Evolutionary conservation across 257 asterid species (phyloP), one percentile per base, ranked within the genome.

Genomic region (Solanum chiquidenum): DNA sequence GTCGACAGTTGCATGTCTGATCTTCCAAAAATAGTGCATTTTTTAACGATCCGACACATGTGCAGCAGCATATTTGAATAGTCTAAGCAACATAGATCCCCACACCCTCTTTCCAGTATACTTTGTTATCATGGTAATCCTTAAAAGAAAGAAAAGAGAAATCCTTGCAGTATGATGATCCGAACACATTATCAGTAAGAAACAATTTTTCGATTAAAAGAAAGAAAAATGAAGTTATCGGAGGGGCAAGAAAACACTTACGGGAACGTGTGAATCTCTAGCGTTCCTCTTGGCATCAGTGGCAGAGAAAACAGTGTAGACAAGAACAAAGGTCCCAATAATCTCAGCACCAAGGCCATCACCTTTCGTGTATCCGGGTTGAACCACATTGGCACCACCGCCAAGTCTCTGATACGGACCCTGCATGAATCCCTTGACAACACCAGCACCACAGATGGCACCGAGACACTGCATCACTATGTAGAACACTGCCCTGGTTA

Each of bases 221-320:
- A 49, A 14, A 14, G 12, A 64, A 49, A 49, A 14, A 72, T 10
- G 14, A 89, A 77, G 46, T 18, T 11, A 18, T 13, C 5, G 4
- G 3, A n/a, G 42, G 33, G 80, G 27, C 27, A 42, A 72, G 66
- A 20, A 4, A 27, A 20, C 8, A 87, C 93, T 74, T 88, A 92
- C 94, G 4, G 94, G 94, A 31, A 92, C 94, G 62, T 92, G 94
- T 1, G 94, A 92, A 88, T 92, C 94, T 89, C 94, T 90, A 44
- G 94, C 94, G 3, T 72, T 90, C 49, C 94, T 89, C 90, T 92
- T 92, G 88, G 94, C 94, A 85, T 92, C 94, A n/a, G 94, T 92
- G n/a, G 94, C 94, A 12, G 94, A 92, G 88, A 90, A 90, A 87
- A 92, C 93, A 7, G 93, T 91, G 92, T 91, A 91, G 85, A 91